phyloP scores from a whole-genome alignment of 805 yeast species.

The Candida fluviatilis region DNA sequence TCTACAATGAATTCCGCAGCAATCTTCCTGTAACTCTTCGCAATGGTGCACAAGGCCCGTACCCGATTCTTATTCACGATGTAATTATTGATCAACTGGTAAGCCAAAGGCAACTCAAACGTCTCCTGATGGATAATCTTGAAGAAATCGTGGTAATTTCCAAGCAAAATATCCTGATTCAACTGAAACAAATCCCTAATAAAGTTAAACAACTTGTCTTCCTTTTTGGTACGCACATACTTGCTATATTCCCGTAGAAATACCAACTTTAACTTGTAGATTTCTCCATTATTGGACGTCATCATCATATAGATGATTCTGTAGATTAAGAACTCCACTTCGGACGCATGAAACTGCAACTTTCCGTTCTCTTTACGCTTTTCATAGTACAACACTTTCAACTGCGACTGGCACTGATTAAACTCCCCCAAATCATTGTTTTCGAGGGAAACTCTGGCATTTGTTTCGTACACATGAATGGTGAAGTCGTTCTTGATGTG shows the following conservation, averaged over 20 bases:
- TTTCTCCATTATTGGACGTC: conserved; percentile 61
- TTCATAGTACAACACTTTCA: conserved; percentile 56
- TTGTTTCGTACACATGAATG: conserved; percentile 74
- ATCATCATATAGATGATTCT: conserved; percentile 69
- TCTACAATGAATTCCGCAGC: conserved; percentile 29
- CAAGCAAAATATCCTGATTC: conserved; percentile 13
- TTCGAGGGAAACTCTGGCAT: conserved; percentile 81
- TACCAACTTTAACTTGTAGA: conserved; percentile 37
- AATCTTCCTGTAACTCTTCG: conserved; percentile 52
- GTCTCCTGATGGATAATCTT: conserved; percentile 15
- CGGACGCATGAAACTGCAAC: conserved; percentile 17
- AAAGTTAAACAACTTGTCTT: conserved; percentile 13
- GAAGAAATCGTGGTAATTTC: conserved; percentile 49
- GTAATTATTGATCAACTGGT: conserved; percentile 27
- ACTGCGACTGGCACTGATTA: conserved; percentile 88
- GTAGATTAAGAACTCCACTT: conserved; percentile 68
- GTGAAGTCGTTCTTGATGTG: conserved; percentile 76
- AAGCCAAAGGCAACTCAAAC: conserved; percentile 16
- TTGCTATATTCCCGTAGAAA: conserved; percentile 6
- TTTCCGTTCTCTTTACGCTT: conserved; percentile 27
- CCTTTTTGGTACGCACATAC: conserved; percentile 7
- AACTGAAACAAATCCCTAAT: conserved; percentile 13
- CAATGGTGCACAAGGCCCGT: conserved; percentile 50
- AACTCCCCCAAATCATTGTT: conserved; percentile 88
- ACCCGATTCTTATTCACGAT: conserved; percentile 58